A percentile compares a stretch with the other conserved stretches of the same genome.
Evolutionary conservation across 495 filamentous ascomycete species (phyloP).

Genomic region (Trypethelium eluteriae): DNA sequence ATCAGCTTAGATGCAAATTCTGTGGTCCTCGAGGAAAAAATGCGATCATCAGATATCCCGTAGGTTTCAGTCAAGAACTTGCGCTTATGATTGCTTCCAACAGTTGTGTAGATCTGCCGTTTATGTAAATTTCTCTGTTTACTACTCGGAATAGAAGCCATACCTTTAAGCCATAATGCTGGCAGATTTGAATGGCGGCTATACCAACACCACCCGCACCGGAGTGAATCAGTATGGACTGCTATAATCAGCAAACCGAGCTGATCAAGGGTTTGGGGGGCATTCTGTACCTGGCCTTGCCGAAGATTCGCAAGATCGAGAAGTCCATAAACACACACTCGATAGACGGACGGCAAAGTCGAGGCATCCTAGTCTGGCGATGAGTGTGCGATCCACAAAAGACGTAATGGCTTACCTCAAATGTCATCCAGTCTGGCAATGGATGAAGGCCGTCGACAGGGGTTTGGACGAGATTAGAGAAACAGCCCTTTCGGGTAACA

Average conservation of each 20-base stretch:
- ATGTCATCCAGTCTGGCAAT: neutral
- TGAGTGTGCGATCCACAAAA: neutral
- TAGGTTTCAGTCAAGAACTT: slow-evolving; percentile 36
- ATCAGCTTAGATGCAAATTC: slow-evolving; percentile 11
- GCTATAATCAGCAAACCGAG: neutral
- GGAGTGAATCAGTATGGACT: neutral
- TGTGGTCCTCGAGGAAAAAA: slow-evolving; percentile 27
- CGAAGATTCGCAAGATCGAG: neutral
- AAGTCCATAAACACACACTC: neutral
- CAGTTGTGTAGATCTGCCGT: slow-evolving; percentile 40
- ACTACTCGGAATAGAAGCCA: neutral
- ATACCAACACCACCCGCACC: neutral
- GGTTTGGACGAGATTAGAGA: neutral
- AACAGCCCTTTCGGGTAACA: neutral
- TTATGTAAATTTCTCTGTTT: too few relatives aligned
- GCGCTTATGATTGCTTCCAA: slow-evolving; percentile 39
- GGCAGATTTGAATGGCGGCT: neutral
- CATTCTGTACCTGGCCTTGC: neutral
- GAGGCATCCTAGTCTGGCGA: neutral
- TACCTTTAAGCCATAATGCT: neutral
- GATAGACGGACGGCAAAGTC: neutral
- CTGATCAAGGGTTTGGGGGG: too few relatives aligned
- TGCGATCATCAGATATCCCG: slow-evolving; percentile 36
- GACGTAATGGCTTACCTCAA: neutral
- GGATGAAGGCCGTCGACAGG: neutral